Conservation (phyloP, 139 green algal genomes). For the Chlamydomonas schloesseri region DNA sequence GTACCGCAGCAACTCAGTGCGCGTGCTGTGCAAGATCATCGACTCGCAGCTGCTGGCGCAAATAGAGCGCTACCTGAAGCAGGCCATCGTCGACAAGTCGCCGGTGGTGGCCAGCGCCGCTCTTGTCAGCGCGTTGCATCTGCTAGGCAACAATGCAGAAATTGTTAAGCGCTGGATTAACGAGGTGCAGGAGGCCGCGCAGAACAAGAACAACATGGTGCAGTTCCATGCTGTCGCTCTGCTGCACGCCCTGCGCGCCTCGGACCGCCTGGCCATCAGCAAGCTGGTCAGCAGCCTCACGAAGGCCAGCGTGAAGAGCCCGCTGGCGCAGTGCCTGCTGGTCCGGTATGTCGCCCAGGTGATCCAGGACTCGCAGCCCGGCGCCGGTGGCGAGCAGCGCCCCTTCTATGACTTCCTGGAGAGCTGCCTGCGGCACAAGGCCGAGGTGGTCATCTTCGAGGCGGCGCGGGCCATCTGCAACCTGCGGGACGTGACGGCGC, state of each 20-base stretch:
- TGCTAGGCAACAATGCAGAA: constrained; percentile 87
- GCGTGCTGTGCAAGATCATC: constrained; percentile 97
- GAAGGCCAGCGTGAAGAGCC: constrained; percentile 83
- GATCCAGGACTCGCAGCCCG: constrained; percentile 67
- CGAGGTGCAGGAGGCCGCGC: constrained; percentile 96
- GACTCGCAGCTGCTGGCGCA: constrained; percentile 90
- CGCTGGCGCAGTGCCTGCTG: constrained; percentile 96
- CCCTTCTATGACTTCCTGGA: constrained; percentile 99
- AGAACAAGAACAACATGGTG: constrained; percentile 92
- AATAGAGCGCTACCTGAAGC: constrained; percentile 95
- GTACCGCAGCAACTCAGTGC: constrained; percentile 96
- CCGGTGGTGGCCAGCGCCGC: constrained; percentile 82
- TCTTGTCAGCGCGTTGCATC: constrained; percentile 89
- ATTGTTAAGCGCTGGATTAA: constrained; percentile 98
- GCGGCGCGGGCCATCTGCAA: constrained; percentile 95
- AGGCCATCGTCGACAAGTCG: constrained; percentile 98
- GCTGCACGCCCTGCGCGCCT: constrained; percentile 92
- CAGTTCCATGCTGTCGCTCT: constrained; percentile 97
- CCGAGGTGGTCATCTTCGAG: constrained; percentile 93
- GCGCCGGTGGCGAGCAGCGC: constrained; percentile 74
- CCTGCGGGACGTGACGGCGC: constrained; percentile 88
- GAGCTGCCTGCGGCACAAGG: constrained; percentile 95
- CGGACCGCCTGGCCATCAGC: constrained; percentile 94
- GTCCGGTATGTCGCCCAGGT: constrained; percentile 93
- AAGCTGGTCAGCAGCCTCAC: constrained; percentile 97